A percentile compares a stretch with the other conserved stretches of the same genome.
Conservation (phyloP, 805 yeast species). For the Brettanomyces custersianus region DNA sequence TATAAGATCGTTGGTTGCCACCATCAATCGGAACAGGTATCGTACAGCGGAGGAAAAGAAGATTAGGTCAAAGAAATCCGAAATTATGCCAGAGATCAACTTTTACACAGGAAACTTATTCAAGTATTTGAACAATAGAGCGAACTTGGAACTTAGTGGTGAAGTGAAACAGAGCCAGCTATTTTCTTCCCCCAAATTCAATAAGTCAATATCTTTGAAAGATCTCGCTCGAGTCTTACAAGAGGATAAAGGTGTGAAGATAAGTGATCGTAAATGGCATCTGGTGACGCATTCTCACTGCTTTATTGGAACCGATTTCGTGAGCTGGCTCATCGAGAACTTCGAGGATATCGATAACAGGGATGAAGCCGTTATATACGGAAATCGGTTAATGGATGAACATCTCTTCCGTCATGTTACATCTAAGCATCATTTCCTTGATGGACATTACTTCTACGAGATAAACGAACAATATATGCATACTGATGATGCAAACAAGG, state of each 20-base stretch:
- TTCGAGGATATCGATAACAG: conserved; percentile 72
- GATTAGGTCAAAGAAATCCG: conserved; percentile 29
- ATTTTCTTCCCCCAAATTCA: conserved; percentile 27
- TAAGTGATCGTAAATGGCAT: conserved; percentile 87
- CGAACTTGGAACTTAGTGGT: conserved; percentile 14
- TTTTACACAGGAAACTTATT: conserved; percentile 85
- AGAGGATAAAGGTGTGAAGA: conserved; percentile 50
- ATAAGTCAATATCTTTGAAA: conserved; percentile 38
- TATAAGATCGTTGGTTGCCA: conserved; percentile 53
- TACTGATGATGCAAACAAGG: neutral
- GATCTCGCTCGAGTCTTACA: conserved; percentile 61
- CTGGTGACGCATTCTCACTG: conserved; percentile 68
- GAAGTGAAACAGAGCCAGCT: conserved; percentile 12
- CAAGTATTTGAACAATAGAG: conserved; percentile 41
- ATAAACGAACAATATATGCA: conserved; percentile 43
- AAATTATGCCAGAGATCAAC: conserved; percentile 60
- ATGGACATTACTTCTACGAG: conserved; percentile 88
- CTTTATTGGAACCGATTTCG: conserved; percentile 79
- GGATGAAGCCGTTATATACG: conserved; percentile 77
- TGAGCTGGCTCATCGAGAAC: conserved; percentile 72
- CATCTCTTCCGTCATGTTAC: conserved; percentile 78
- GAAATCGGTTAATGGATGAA: conserved; percentile 64
- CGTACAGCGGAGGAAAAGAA: conserved; percentile 33
- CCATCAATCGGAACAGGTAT: conserved; percentile 51
- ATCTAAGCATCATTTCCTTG: conserved; percentile 71